Percentiles rank a stretch among this genome's conserved stretches.
Evolutionary conservation across 345 rosid genomes (phyloP).

Genomic region (Salix brachista): DNA sequence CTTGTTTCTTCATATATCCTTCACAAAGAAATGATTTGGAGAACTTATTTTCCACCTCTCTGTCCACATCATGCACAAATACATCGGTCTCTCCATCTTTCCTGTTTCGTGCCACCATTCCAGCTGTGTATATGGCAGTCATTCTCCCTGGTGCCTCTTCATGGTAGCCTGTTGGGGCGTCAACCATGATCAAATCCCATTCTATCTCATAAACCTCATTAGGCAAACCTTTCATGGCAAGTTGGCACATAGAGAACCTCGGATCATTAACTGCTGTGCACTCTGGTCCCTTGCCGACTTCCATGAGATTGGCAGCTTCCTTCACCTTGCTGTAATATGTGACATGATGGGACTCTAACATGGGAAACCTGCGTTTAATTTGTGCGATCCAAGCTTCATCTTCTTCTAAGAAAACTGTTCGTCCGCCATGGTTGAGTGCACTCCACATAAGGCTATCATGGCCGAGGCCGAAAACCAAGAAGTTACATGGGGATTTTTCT

Average conservation of each 20-base stretch:
- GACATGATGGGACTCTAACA: slow-evolving; percentile 70
- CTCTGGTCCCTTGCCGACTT: slow-evolving; percentile 66
- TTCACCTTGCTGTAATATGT: slow-evolving; percentile 69
- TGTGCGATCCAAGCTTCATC: slow-evolving; percentile 82
- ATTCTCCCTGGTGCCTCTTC: slow-evolving; percentile 88
- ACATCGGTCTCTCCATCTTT: slow-evolving; percentile 69
- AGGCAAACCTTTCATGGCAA: slow-evolving; percentile 80
- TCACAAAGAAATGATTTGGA: slow-evolving; percentile 71
- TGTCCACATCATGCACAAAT: slow-evolving; percentile 83
- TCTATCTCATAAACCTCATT: slow-evolving; percentile 57
- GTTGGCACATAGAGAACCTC: slow-evolving; percentile 65
- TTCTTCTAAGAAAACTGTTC: slow-evolving; percentile 80
- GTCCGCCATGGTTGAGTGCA: slow-evolving; percentile 80
- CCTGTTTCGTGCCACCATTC: slow-evolving; percentile 80
- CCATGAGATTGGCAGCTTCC: slow-evolving; percentile 61
- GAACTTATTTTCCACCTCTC: slow-evolving; percentile 69
- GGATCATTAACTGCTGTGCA: slow-evolving; percentile 68
- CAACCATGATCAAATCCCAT: slow-evolving; percentile 92
- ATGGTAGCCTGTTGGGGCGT: slow-evolving; percentile 76
- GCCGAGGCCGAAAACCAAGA: slow-evolving; percentile 86
- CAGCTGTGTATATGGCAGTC: slow-evolving; percentile 79
- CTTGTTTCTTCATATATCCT: slow-evolving; percentile 65
- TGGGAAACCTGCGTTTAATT: slow-evolving; percentile 56
- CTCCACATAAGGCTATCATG: slow-evolving; percentile 94
- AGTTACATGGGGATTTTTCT: slow-evolving; percentile 79